These are phyloP conservation scores for Tilletia horrida DNA, from an alignment of 1,284 basidiomycete genomes.

Conservation along the genomic window DNA sequence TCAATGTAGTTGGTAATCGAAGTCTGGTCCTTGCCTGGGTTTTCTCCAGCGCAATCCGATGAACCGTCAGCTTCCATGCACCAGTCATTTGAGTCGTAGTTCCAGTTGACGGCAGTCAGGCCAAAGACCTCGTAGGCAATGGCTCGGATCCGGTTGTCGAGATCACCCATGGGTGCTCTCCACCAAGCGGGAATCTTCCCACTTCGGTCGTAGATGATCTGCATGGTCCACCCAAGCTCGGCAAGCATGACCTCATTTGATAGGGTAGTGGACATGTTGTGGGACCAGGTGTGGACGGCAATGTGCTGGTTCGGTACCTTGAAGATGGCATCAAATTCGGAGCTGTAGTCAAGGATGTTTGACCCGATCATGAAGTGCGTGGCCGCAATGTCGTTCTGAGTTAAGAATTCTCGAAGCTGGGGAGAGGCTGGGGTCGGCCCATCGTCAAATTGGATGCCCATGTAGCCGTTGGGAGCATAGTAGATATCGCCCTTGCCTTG, in stretches of 20 bases:
- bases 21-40: conserved; percentile 28
- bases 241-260: conserved; percentile 57
- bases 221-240: conserved; percentile 30
- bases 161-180: conserved; percentile 29
- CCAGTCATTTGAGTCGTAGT: conserved; percentile 61
- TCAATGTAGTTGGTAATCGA: conserved; percentile 25
- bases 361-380: conserved; percentile 31
- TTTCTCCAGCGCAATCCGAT: conserved; percentile 30
- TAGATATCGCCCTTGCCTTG: conserved; percentile 64
- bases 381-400: conserved; percentile 40
- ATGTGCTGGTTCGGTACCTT: conserved; percentile 50
- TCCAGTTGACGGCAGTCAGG: conserved; percentile 71
- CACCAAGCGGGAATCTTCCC: conserved; percentile 22
- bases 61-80: conserved; percentile 25
- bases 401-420: conserved; percentile 27
- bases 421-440: conserved; percentile 22
- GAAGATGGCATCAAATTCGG: conserved; percentile 16
- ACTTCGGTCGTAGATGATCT: conserved; percentile 28
- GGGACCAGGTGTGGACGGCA: conserved; percentile 59
- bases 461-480: conserved; percentile 62
- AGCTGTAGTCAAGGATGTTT: conserved; percentile 19
- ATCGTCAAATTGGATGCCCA: conserved; percentile 52
- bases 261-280: conserved; percentile 67
- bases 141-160: conserved; percentile 59
- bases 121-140: conserved; percentile 64